Evolutionary conservation across 257 asterid species (phyloP).

Genomic region (Solanum arcanum): DNA sequence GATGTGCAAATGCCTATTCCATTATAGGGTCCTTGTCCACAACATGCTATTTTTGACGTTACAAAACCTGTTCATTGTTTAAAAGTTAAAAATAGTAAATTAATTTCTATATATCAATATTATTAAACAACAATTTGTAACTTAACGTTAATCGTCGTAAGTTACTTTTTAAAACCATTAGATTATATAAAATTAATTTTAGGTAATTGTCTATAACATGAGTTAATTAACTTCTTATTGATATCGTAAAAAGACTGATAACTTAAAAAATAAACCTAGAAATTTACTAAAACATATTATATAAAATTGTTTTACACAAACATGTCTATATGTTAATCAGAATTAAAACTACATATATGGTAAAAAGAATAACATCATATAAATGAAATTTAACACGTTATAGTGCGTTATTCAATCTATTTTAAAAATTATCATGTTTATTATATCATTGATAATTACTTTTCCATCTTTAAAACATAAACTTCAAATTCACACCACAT

Average conservation of each 20-base stretch:
- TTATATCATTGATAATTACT: neutral
- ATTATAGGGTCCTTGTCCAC: slow-evolving; percentile 40
- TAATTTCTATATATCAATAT: neutral
- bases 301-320: neutral
- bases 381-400: neutral
- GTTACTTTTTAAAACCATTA: neutral
- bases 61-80: slow-evolving; percentile 17
- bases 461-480: neutral
- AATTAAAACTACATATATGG: too few species aligned
- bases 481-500: neutral
- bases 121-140: too few species aligned
- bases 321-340: neutral
- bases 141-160: neutral
- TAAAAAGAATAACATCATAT: too few species aligned
- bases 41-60: slow-evolving; percentile 30
- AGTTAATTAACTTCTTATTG: neutral
- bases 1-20: slow-evolving; percentile 31
- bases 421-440: neutral
- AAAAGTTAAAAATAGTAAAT: neutral
- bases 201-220: neutral
- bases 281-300: neutral
- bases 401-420: neutral
- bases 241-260: neutral
- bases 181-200: neutral
- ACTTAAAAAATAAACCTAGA: neutral